Percentiles rank a stretch among this genome's conserved stretches.
These are phyloP conservation scores for Sporothrix inflata DNA, from an alignment of 2,329 filamentous ascomycete genomes.

Conservation along the genomic window DNA sequence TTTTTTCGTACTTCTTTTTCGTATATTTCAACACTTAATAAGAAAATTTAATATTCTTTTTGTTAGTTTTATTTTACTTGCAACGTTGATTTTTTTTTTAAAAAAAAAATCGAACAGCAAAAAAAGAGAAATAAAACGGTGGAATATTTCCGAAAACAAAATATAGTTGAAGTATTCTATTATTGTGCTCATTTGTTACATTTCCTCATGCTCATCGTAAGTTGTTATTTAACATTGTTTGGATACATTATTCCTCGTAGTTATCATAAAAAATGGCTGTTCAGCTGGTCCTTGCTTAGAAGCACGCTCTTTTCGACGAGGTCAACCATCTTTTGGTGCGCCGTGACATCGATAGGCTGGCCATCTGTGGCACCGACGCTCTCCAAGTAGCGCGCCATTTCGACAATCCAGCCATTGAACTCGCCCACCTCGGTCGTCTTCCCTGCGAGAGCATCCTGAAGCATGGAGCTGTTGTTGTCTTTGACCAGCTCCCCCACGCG, in stretches of 20 bases:
- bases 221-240: no score
- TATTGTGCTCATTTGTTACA: no score
- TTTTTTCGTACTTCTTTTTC: no score
- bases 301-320: conserved; percentile 35
- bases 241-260: no score
- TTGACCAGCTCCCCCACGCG: conserved; percentile 52
- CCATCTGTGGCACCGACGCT: not conserved
- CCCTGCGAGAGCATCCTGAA: conserved; percentile 59
- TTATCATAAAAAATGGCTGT: conserved; percentile 28
- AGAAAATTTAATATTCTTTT: no score
- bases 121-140: no score
- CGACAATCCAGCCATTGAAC: conserved; percentile 54
- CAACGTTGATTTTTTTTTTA: no score
- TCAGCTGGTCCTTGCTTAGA: conserved; percentile 31
- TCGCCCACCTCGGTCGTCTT: conserved; percentile 60
- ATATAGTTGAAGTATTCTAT: no score
- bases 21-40: no score
- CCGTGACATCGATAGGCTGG: conserved; percentile 30
- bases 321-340: conserved; percentile 35
- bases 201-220: no score
- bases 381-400: conserved; percentile 37
- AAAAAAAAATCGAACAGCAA: not conserved
- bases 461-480: conserved; percentile 64
- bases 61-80: no score
- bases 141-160: no score